phyloP scores from a whole-genome alignment of 2,329 filamentous ascomycete species.

The Cucurbitaria berberidis region DNA sequence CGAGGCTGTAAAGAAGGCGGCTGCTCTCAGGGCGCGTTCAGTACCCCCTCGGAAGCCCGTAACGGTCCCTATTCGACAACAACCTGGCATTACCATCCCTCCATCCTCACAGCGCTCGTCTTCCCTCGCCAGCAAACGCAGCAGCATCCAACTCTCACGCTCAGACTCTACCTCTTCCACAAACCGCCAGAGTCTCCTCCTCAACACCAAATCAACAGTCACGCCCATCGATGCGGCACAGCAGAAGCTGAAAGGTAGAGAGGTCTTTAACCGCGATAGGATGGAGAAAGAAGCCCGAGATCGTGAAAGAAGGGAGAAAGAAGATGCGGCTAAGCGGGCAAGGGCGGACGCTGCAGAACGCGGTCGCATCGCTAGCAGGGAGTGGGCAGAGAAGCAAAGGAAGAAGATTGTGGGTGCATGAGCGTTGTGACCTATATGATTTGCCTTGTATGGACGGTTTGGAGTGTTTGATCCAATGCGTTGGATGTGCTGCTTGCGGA shows the following conservation, averaged over 20 bases:
- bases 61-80: conserved; percentile 54
- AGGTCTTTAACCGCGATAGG: conserved; percentile 55
- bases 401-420: conserved; percentile 41
- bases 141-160: conserved; percentile 24
- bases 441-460: not conserved
- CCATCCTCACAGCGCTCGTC: conserved; percentile 20
- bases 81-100: conserved; percentile 23
- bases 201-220: conserved; percentile 31
- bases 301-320: conserved; percentile 52
- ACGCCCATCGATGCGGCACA: conserved; percentile 40
- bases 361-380: conserved; percentile 51
- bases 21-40: conserved; percentile 40
- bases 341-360: conserved; percentile 55
- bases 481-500: not conserved
- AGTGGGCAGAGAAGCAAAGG: conserved; percentile 59
- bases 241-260: conserved; percentile 50
- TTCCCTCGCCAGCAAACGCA: conserved; percentile 30
- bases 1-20: conserved; percentile 47
- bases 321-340: conserved; percentile 56
- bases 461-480: not conserved
- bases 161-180: conserved; percentile 30
- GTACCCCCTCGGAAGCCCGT: conserved; percentile 54
- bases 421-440: not conserved
- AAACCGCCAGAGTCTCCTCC: conserved; percentile 31
- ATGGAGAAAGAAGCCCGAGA: conserved; percentile 51